These are phyloP conservation scores for Fusarium paranaense DNA, from an alignment of 2,329 filamentous ascomycete species.

Conservation along the genomic window DNA sequence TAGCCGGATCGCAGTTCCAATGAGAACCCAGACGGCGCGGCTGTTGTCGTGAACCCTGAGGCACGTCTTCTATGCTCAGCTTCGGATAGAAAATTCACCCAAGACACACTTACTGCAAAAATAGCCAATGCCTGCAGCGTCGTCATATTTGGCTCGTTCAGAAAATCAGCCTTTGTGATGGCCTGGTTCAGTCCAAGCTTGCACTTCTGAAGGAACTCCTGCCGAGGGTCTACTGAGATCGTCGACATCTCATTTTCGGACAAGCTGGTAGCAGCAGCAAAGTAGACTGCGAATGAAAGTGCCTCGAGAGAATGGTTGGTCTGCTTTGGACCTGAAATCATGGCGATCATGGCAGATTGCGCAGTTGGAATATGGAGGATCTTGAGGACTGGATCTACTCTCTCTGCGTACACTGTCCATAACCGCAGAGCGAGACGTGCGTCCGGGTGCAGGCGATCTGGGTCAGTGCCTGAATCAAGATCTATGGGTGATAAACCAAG, in stretches of 20 bases:
- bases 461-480: background rate
- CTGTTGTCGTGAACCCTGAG: constrained; percentile 13
- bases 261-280: constrained; percentile 13
- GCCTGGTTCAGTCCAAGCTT: constrained; percentile 11
- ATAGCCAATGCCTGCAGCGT: constrained; percentile 15
- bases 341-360: constrained; percentile 15
- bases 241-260: constrained; percentile 2
- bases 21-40: constrained; percentile 14
- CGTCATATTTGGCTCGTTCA: constrained; percentile 14
- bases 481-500: background rate
- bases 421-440: constrained; percentile 8
- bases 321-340: constrained; percentile 11
- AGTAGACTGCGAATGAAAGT: constrained; percentile 18
- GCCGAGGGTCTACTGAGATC: constrained; percentile 6
- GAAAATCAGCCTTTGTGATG: constrained; percentile 5
- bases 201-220: constrained; percentile 6
- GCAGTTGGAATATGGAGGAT: constrained; percentile 21
- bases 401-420: constrained; percentile 14
- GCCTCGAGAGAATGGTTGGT: constrained; percentile 2
- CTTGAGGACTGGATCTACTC: constrained; percentile 19
- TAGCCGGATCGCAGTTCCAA: constrained; percentile 14
- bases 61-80: constrained; percentile 10
- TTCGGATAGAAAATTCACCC: background rate
- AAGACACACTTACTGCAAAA: constrained; percentile 2
- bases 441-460: constrained; percentile 1